Percentiles rank a stretch among this genome's conserved stretches.
phyloP scores from a whole-genome alignment of 164 flowering plant genomes.

The Liquidambar formosana region DNA sequence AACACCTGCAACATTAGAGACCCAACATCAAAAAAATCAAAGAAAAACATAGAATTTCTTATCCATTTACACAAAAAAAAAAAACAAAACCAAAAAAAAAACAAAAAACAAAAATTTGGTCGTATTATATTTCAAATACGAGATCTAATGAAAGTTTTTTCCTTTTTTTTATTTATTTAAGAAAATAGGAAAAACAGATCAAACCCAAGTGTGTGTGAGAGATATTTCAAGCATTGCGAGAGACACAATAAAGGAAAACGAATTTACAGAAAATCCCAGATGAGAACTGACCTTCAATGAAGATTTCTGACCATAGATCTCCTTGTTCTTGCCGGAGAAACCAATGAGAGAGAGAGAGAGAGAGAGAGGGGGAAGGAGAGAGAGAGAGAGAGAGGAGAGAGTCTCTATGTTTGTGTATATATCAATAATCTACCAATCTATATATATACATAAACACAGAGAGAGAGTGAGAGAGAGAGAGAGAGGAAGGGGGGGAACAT shows the following conservation, averaged over 20 bases:
- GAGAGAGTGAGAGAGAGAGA: too few species aligned
- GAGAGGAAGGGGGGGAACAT: too few species aligned
- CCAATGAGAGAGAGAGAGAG: not conserved
- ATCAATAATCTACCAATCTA: too few species aligned
- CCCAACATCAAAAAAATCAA: not conserved
- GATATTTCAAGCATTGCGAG: not conserved
- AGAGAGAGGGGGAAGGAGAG: not conserved
- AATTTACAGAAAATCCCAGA: not conserved
- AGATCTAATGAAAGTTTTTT: too few species aligned
- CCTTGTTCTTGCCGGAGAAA: not conserved
- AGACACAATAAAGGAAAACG: not conserved
- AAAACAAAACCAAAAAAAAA: too few species aligned
- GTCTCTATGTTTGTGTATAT: not conserved
- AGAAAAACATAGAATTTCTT: not conserved
- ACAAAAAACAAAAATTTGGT: too few species aligned
- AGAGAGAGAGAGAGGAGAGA: not conserved
- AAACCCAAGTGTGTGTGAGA: not conserved
- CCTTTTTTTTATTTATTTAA: too few species aligned
- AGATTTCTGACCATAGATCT: conserved; percentile 1
- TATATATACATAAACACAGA: too few species aligned
- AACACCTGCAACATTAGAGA: not conserved
- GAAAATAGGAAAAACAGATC: too few species aligned
- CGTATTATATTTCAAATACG: too few species aligned
- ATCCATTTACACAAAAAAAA: not conserved
- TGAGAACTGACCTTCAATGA: conserved; percentile 11